Percentiles rank a stretch among this genome's conserved stretches.
Conservation (phyloP, 371 early-diverging fungal species). For the Gilbertella persicaria region DNA sequence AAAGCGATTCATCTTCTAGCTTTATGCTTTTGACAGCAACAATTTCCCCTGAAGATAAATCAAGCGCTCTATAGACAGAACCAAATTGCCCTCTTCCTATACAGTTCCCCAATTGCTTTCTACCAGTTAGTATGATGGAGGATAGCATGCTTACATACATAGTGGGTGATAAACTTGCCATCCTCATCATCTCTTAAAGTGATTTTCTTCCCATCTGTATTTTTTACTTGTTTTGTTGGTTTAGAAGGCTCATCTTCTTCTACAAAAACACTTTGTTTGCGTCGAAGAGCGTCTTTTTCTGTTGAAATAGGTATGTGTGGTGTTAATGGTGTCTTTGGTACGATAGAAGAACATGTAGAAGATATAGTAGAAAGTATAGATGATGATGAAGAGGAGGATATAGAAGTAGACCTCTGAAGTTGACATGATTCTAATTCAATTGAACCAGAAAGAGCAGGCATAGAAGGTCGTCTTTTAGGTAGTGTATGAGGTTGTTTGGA, state of each 20-base stretch:
- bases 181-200: conserved; percentile 51
- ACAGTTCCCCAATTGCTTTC: conserved; percentile 82
- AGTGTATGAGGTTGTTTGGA: not conserved
- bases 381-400: not conserved
- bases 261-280: not conserved
- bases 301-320: not conserved
- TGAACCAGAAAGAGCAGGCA: not conserved
- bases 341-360: not conserved
- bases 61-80: conserved; percentile 82
- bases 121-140: not conserved
- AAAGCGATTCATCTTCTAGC: conserved; percentile 66
- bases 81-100: conserved; percentile 94
- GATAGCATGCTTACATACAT: conserved; percentile 35
- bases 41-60: conserved; percentile 83
- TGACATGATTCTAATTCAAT: not conserved
- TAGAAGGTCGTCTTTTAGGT: conserved; percentile 17
- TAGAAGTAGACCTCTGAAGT: not conserved
- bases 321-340: not conserved
- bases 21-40: conserved; percentile 88
- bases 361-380: too few species aligned
- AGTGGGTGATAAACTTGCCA: conserved; percentile 48
- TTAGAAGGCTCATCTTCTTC: too few species aligned
- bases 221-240: not conserved
- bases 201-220: not conserved
- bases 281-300: not conserved